Percentiles rank a stretch among this genome's conserved stretches.
Evolutionary conservation across 768 basidiomycete species (phyloP).

Genomic region (Tulasnella sp.): DNA sequence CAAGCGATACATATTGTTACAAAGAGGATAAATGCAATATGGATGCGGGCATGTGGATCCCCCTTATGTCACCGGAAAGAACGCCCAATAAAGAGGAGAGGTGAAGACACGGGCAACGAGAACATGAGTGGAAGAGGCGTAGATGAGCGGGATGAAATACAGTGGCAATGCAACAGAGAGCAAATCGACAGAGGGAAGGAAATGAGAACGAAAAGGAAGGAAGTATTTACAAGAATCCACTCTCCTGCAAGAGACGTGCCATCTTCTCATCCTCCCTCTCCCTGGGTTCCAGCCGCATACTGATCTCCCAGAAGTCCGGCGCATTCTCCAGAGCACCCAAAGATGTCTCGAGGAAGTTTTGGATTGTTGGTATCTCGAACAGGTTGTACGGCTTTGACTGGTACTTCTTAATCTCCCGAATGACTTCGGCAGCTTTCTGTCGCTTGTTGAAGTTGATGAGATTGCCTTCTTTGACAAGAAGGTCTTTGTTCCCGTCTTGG

Average conservation of each 20-base stretch:
- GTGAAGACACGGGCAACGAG: too few species aligned
- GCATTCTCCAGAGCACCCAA: conserved; percentile 62
- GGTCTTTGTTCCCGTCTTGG: conserved; percentile 90
- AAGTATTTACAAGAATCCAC: conserved; percentile 56
- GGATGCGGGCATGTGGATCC: too few species aligned
- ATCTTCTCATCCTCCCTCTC: conserved; percentile 97
- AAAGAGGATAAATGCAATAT: too few species aligned
- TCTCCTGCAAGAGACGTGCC: conserved; percentile 80
- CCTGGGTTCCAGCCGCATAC: conserved; percentile 80
- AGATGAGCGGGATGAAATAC: not conserved
- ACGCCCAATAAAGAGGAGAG: too few species aligned
- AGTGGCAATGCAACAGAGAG: not conserved
- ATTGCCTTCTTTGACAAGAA: conserved; percentile 46
- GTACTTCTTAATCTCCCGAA: conserved; percentile 93
- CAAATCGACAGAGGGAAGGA: not conserved
- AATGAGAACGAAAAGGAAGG: not conserved
- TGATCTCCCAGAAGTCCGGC: conserved; percentile 62
- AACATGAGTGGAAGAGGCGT: not conserved
- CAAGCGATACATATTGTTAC: too few species aligned
- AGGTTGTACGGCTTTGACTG: conserved; percentile 88
- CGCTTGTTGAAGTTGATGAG: conserved; percentile 95
- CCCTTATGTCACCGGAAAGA: too few species aligned
- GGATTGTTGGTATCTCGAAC: conserved; percentile 51
- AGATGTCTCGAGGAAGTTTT: conserved; percentile 67
- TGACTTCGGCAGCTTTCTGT: conserved; percentile 90